Percentiles rank a stretch among this genome's conserved stretches.
Evolutionary conservation across 2,329 filamentous ascomycete species (phyloP).

Genomic region (Pseudocercospora fuligena): DNA sequence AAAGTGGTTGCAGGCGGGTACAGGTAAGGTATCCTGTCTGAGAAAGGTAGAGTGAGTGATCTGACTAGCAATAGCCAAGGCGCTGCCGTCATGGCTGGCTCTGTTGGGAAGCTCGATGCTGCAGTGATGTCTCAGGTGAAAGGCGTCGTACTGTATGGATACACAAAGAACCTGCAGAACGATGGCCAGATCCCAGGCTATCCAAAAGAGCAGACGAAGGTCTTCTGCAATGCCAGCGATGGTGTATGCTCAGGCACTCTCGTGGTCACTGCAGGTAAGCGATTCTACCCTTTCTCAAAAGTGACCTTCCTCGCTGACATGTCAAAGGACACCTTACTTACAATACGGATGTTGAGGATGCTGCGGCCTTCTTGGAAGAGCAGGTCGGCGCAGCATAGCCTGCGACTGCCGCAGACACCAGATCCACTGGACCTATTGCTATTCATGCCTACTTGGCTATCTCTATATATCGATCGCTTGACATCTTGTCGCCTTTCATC

Average conservation of each 20-base stretch:
- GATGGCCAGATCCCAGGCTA: constrained; percentile 42
- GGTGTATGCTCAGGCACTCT: constrained; percentile 44
- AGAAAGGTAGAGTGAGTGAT: background rate
- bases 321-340: constrained; percentile 40
- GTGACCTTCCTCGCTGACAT: background rate
- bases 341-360: constrained; percentile 20
- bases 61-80: constrained; percentile 42
- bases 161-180: constrained; percentile 48
- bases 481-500: no score
- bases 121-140: constrained; percentile 40
- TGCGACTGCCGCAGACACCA: no score
- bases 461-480: no score
- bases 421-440: no score
- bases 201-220: constrained; percentile 40
- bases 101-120: constrained; percentile 38
- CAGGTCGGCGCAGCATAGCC: background rate
- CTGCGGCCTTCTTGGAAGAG: constrained; percentile 21
- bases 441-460: no score
- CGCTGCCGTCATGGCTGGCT: constrained; percentile 44
- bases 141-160: constrained; percentile 48
- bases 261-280: constrained; percentile 35
- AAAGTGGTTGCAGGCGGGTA: constrained; percentile 37
- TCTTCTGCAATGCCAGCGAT: constrained; percentile 44
- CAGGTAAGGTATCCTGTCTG: constrained; percentile 19
- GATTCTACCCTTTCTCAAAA: background rate